Evolutionary conservation across 352 stramenopile genomes (phyloP), one percentile per base, ranked within the genome.

Genomic region (Achlya hypogyna): DNA sequence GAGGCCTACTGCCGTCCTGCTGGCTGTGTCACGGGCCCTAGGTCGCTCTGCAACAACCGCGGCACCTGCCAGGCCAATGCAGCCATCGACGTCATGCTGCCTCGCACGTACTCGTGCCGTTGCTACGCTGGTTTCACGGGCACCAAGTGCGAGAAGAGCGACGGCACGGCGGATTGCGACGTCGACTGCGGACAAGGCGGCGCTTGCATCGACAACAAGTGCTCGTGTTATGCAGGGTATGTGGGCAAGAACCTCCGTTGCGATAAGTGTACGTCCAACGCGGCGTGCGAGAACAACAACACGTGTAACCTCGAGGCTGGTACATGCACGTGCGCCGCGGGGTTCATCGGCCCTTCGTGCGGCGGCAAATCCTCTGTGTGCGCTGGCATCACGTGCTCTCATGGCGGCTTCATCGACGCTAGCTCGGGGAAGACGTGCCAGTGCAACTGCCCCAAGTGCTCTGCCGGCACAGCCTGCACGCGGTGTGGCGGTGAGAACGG

Each of bases 271-370:
- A 82, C 75, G 22, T 82, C 77, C 53, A 76, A 84, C 53, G 68
- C 75, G 28, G 76, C 76, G 3, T 86, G 78, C 60, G 76, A 86
- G 45, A 82, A 86, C 53, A 71, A 65, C 51, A 80, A 84, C 67
- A 69, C 69, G 23, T 86, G 78, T 66, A 74, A 84, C 64, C 73
- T 70, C 0, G 74, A 82, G 38, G 83, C 73, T 0, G 77, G 77
- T 25, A 73, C 62, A 22, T 85, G 77, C 59, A 52, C 59, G 23
- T 85, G 77, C 52, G 25, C 16, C 12, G 65, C 75, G 18, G 77
- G 77, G 9, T 85, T 66, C 65, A 75, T 53, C 23, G 77, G 77
- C 40, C 53, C 71, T 20, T 81, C 77, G 22, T 85, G 77, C 51
- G 77, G 77, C 42, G 77, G 72, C 51, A 78, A 66, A 28, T 8